A percentile compares a stretch with the other conserved stretches of the same genome.
Conservation (phyloP, 1,284 basidiomycete species). For the Erythrobasidium hasegawianum region DNA sequence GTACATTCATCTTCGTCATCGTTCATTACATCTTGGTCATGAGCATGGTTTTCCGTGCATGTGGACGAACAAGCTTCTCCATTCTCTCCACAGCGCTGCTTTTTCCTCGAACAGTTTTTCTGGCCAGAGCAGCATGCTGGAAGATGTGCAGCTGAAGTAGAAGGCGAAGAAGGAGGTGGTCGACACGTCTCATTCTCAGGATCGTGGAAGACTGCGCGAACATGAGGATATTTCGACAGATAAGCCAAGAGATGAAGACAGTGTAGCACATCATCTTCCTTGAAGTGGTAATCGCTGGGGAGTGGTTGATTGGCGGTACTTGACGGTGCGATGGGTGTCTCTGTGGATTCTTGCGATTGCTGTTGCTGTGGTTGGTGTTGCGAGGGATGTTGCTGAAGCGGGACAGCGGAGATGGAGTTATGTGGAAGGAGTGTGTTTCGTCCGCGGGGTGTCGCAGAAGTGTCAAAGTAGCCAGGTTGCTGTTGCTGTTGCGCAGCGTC, state of each 20-base stretch:
- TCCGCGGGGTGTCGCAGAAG: not conserved
- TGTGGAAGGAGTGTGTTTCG: not conserved
- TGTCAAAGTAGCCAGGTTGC: not conserved
- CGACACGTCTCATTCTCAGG: constrained; percentile 29
- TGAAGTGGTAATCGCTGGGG: constrained; percentile 54
- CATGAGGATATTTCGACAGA: constrained; percentile 95
- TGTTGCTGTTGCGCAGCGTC: constrained; percentile 18
- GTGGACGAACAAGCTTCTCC: constrained; percentile 8
- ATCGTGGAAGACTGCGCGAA: constrained; percentile 86
- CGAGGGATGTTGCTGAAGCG: constrained; percentile 15
- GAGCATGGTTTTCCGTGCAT: not conserved
- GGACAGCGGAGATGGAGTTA: constrained; percentile 6
- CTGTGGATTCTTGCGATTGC: not conserved
- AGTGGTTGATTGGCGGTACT: not conserved
- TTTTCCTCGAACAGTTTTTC: constrained; percentile 26
- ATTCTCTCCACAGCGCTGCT: constrained; percentile 6
- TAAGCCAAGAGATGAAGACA: constrained; percentile 91
- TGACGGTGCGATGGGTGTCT: not conserved
- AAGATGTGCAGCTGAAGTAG: not conserved
- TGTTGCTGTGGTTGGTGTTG: no score
- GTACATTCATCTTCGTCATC: constrained; percentile 1
- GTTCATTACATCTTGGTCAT: constrained; percentile 1
- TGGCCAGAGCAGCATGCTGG: not conserved
- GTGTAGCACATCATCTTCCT: constrained; percentile 91
- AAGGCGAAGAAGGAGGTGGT: not conserved